phyloP scores from a whole-genome alignment of 768 basidiomycete species.

The Rhodotorula diobovata region DNA sequence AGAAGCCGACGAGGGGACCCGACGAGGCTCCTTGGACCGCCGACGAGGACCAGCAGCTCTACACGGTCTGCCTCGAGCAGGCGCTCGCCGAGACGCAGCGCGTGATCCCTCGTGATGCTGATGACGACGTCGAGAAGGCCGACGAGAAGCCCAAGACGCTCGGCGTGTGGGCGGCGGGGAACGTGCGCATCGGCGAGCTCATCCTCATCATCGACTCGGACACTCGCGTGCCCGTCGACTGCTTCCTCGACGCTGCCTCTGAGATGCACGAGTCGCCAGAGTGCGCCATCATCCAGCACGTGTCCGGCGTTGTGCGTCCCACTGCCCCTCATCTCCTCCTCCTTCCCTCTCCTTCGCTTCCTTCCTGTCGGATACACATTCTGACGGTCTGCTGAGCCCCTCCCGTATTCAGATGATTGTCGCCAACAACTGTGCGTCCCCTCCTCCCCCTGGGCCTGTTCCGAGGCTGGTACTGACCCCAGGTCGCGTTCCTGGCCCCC shows the following conservation, averaged over 20 bases:
- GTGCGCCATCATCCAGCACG: conserved; percentile 84
- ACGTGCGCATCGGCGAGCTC: conserved; percentile 68
- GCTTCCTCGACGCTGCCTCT: conserved; percentile 80
- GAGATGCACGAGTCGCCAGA: conserved; percentile 77
- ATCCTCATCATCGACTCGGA: conserved; percentile 79
- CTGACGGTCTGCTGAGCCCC: too few species aligned
- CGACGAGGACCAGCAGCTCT: conserved; percentile 63
- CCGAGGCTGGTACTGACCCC: too few species aligned
- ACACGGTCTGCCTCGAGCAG: conserved; percentile 56
- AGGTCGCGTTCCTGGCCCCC: too few species aligned
- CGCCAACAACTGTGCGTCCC: too few species aligned
- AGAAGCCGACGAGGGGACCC: conserved; percentile 47
- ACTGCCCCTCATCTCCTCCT: too few species aligned
- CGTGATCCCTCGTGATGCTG: conserved; percentile 44
- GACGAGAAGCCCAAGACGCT: conserved; percentile 62
- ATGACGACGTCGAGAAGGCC: conserved; percentile 53
- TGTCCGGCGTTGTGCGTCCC: conserved; percentile 75
- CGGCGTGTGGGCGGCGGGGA: conserved; percentile 66
- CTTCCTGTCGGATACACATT: too few species aligned
- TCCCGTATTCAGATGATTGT: background rate
- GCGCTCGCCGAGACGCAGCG: conserved; percentile 67
- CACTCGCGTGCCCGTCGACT: conserved; percentile 77
- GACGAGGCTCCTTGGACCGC: conserved; percentile 58
- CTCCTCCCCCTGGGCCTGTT: too few species aligned
- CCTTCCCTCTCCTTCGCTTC: background rate